A percentile compares a stretch with the other conserved stretches of the same genome.
These are phyloP conservation scores for Crucihimalaya himalaica DNA, from an alignment of 345 rosid species.

Conservation along the genomic window DNA sequence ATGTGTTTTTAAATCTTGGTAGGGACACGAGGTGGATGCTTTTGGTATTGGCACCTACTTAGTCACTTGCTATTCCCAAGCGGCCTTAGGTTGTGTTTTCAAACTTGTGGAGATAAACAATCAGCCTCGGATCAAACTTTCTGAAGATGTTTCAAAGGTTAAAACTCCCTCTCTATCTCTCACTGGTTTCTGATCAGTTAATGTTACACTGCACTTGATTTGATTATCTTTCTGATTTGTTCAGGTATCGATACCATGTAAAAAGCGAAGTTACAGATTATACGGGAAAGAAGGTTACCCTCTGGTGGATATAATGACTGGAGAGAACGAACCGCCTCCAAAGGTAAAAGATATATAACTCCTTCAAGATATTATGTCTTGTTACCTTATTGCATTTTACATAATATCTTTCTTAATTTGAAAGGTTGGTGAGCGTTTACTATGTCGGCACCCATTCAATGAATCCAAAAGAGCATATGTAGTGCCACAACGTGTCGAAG, in stretches of 20 bases:
- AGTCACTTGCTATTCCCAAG: slow-evolving; percentile 93
- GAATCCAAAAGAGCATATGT: slow-evolving; percentile 98
- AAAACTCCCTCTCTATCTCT: neutral
- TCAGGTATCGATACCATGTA: slow-evolving; percentile 96
- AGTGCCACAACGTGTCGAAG: slow-evolving; percentile 85
- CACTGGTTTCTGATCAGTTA: neutral
- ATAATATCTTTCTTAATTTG: neutral
- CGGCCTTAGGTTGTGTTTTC: slow-evolving; percentile 95
- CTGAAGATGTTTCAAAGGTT: slow-evolving; percentile 99
- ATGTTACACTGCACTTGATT: neutral
- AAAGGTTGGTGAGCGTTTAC: slow-evolving; percentile 83
- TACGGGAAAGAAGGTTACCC: slow-evolving; percentile 90
- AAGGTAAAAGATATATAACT: slow-evolving; percentile 46
- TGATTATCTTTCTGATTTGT: slow-evolving; percentile 19
- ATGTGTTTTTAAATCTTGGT: neutral
- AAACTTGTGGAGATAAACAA: slow-evolving; percentile 95
- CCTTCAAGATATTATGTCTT: neutral
- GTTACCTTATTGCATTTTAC: neutral
- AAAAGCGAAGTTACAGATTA: slow-evolving; percentile 72
- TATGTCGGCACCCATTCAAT: slow-evolving; percentile 93
- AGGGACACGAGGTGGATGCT: slow-evolving; percentile 97
- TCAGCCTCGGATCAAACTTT: slow-evolving; percentile 97
- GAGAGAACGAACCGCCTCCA: slow-evolving; percentile 88
- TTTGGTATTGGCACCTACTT: slow-evolving; percentile 90
- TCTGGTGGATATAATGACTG: slow-evolving; percentile 89